Conservation (phyloP, 352 stramenopile species). For the Saprolegnia diclina region DNA sequence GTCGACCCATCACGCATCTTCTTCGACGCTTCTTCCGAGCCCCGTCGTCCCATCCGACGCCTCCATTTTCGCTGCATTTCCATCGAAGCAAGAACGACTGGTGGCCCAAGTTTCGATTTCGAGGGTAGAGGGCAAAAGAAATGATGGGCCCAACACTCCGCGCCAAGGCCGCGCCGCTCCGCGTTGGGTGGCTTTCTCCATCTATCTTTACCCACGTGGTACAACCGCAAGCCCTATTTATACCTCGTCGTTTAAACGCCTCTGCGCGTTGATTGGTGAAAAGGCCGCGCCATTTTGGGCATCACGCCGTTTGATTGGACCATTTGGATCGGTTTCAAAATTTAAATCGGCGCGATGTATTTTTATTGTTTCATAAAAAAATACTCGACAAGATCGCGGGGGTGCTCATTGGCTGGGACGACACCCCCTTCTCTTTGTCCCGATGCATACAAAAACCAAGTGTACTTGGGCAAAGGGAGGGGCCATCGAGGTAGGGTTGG, state of each 20-base stretch:
- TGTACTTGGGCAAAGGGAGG: neutral
- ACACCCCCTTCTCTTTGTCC: constrained; percentile 14
- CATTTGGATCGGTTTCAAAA: constrained; percentile 25
- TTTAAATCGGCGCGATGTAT: constrained; percentile 17
- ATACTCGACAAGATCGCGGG: constrained; percentile 11
- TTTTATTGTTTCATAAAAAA: constrained; percentile 22
- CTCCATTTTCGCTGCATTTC: neutral
- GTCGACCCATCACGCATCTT: no score
- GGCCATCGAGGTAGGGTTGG: constrained; percentile 13
- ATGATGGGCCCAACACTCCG: neutral
- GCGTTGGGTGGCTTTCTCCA: neutral
- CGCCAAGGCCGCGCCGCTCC: neutral
- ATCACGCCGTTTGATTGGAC: neutral
- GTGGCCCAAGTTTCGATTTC: neutral
- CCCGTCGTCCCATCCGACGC: neutral
- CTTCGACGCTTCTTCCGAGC: neutral
- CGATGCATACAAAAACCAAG: constrained; percentile 1
- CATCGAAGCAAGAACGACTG: neutral
- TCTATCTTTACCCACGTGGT: neutral
- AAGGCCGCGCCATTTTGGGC: constrained; percentile 1
- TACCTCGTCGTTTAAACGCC: neutral
- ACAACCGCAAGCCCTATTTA: neutral
- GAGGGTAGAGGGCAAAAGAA: neutral
- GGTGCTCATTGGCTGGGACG: neutral
- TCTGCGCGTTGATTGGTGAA: neutral